phyloP scores from a whole-genome alignment of 2,329 filamentous ascomycete species.

The Mariannaea elegans region DNA sequence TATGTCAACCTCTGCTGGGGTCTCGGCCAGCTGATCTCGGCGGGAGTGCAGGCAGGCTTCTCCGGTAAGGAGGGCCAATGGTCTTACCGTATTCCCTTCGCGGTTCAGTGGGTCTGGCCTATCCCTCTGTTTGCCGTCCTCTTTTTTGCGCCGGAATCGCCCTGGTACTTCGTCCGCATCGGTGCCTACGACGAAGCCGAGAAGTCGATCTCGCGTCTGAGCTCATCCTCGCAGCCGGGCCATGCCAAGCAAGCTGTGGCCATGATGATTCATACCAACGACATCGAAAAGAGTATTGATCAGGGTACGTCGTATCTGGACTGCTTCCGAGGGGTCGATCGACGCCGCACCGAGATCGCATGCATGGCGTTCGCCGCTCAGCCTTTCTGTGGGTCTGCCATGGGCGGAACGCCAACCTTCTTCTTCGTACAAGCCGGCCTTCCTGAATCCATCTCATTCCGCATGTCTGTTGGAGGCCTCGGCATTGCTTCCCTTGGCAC shows the following conservation, averaged over 20 bases:
- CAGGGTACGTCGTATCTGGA: slow-evolving; percentile 47
- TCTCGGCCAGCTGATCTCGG: slow-evolving; percentile 13
- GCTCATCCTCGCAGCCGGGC: not conserved
- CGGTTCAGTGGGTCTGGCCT: slow-evolving; percentile 46
- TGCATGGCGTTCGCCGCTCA: slow-evolving; percentile 48
- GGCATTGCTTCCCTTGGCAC: slow-evolving; percentile 15
- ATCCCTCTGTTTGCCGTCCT: slow-evolving; percentile 37
- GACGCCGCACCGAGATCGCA: slow-evolving; percentile 52
- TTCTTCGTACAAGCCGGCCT: slow-evolving; percentile 55
- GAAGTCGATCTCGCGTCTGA: slow-evolving; percentile 17
- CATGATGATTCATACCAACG: slow-evolving; percentile 43
- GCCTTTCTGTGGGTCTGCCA: slow-evolving; percentile 44
- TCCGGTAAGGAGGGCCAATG: slow-evolving; percentile 33
- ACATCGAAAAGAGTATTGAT: slow-evolving; percentile 34
- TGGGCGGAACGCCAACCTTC: slow-evolving; percentile 50
- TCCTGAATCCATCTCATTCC: slow-evolving; percentile 45
- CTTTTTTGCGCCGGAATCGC: slow-evolving; percentile 42
- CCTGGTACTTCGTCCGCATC: slow-evolving; percentile 51
- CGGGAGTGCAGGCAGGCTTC: slow-evolving; percentile 5
- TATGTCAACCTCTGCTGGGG: slow-evolving; percentile 22
- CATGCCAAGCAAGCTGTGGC: slow-evolving; percentile 35
- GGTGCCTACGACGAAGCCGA: slow-evolving; percentile 34
- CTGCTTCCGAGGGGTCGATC: slow-evolving; percentile 55
- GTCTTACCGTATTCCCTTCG: slow-evolving; percentile 49
- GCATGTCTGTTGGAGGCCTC: slow-evolving; percentile 45